Base-by-base conservation (phyloP, 768 basidiomycete genomes). In the Psilocybe sp. region DNA sequence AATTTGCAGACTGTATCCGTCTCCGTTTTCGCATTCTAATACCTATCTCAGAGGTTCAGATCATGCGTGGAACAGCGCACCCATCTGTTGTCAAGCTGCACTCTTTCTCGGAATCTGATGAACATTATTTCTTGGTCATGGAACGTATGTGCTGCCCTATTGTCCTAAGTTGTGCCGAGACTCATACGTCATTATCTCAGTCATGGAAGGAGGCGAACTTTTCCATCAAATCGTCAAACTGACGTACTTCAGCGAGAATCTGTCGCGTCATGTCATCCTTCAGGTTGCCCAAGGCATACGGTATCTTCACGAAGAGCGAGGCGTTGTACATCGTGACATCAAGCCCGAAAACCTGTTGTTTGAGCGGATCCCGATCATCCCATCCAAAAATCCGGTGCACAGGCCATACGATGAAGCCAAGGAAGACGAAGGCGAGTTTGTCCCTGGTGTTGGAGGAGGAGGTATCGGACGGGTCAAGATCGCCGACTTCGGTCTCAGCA, bases 191-290 rank as follows among this genome's bases (percentile, higher is more conserved):
- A 33, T 38, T 18, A 46, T 47, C 34, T 41, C 53, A 96, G 92
- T 98, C 40, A 90, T 98, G 93, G 90, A 89, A 64, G 97, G 97
- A 51, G 97, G 97, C 53, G 97, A 99, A 67, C 77, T 99, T 2
- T 99, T 99, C 75, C 94, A 98, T 64, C 95, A 97, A 66, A 98
- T 98, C 64, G 97, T 99, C 70, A 98, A 97, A 66, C 81, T 98
- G 53, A 99, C 97, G 3, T 99, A 98, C 70, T 99, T 99, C 67
- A 92, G 89, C 67, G 97, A 99, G 70, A 91, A 89, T 50, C 85
- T 99, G n/a, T 81, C 97, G 4, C 86, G 95, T 10, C 97, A 98
- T 64, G 95, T 98, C 60, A 98, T 99, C 59, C 73, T 97, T 0
- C 97, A 99, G 70, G 94, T 97, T 19, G 92, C 92, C 0, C 80